A percentile compares a stretch with the other conserved stretches of the same genome.
Evolutionary conservation across 495 filamentous ascomycete genomes (phyloP).

Genomic region (Aspergillus kassunensis): DNA sequence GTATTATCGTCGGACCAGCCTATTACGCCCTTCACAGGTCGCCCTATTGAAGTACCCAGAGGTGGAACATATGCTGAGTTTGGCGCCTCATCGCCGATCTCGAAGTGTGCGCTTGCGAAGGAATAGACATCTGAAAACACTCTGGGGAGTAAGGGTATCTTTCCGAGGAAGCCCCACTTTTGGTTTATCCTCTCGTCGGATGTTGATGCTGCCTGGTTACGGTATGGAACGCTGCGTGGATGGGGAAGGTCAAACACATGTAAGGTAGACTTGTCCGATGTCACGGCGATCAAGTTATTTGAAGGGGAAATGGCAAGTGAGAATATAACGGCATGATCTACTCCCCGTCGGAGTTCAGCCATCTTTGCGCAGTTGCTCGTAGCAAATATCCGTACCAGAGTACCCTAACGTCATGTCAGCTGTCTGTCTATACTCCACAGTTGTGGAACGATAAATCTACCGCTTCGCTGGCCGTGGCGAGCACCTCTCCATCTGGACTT

Average conservation of each 20-base stretch:
- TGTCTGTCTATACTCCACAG: slow-evolving; percentile 4
- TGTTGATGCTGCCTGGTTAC: slow-evolving; percentile 30
- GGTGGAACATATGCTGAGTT: slow-evolving; percentile 39
- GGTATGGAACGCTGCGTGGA: slow-evolving; percentile 29
- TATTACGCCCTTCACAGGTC: slow-evolving; percentile 69
- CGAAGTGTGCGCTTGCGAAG: slow-evolving; percentile 68
- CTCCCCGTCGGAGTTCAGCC: slow-evolving; percentile 79
- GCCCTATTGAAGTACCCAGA: slow-evolving; percentile 45
- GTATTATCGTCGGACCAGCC: slow-evolving; percentile 69
- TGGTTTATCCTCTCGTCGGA: slow-evolving; percentile 50
- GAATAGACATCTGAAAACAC: slow-evolving; percentile 85
- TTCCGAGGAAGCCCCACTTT: slow-evolving; percentile 78
- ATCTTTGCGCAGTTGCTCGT: slow-evolving; percentile 73
- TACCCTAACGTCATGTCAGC: slow-evolving; percentile 54
- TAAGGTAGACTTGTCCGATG: slow-evolving; percentile 93
- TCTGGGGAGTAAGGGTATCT: slow-evolving; percentile 72
- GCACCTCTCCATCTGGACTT: slow-evolving; percentile 71
- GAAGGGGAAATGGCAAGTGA: slow-evolving; percentile 82
- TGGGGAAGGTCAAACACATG: slow-evolving; percentile 82
- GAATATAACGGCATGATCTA: slow-evolving; percentile 84
- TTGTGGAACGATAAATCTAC: slow-evolving; percentile 39
- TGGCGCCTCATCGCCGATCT: slow-evolving; percentile 66
- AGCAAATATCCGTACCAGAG: slow-evolving; percentile 78
- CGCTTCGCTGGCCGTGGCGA: slow-evolving; percentile 89
- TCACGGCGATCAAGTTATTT: slow-evolving; percentile 75